These are phyloP conservation scores for Oryza glaberrima DNA, from an alignment of 176 grass and related monocot genomes.

Conservation along the genomic window DNA sequence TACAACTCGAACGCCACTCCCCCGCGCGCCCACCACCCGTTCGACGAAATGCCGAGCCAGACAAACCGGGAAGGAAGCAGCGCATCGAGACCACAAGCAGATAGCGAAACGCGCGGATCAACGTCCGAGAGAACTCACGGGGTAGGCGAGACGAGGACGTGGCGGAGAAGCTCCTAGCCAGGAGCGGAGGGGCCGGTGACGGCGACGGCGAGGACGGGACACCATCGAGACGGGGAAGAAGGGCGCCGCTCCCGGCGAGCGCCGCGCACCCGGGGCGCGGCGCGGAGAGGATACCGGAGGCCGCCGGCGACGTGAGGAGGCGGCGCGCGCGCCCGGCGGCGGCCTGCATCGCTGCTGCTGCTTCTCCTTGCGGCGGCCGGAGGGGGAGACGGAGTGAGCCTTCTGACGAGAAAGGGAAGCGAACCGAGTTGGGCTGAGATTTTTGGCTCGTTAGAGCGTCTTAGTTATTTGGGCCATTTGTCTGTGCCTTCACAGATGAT, in stretches of 20 bases:
- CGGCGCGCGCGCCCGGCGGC: slow-evolving; percentile 51
- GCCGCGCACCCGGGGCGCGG: background rate
- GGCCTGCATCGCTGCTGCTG: slow-evolving; percentile 46
- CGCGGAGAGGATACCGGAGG: background rate
- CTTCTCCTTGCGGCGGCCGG: slow-evolving; percentile 39
- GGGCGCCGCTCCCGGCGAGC: background rate
- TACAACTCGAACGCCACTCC: background rate
- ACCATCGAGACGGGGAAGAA: slow-evolving; percentile 28
- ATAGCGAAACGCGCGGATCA: accelerated
- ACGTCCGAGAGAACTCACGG: slow-evolving; percentile 24
- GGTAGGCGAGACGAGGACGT: background rate
- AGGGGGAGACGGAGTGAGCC: background rate
- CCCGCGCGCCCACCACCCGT: slow-evolving; percentile 34
- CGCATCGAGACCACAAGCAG: background rate
- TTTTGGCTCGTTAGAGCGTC: background rate
- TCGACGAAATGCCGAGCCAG: slow-evolving; percentile 52
- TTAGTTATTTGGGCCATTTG: background rate
- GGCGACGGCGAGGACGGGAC: background rate
- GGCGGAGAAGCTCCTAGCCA: slow-evolving; percentile 49
- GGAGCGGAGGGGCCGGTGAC: slow-evolving; percentile 25
- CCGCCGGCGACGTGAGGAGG: slow-evolving; percentile 36
- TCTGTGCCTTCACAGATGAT: too few species aligned
- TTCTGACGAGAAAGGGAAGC: background rate
- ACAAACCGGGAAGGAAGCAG: slow-evolving; percentile 8
- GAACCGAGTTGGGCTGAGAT: slow-evolving; percentile 19